Percentiles rank a stretch among this genome's conserved stretches.
Conservation (phyloP, 2,329 filamentous ascomycete species). For the Capronia epimyces region DNA sequence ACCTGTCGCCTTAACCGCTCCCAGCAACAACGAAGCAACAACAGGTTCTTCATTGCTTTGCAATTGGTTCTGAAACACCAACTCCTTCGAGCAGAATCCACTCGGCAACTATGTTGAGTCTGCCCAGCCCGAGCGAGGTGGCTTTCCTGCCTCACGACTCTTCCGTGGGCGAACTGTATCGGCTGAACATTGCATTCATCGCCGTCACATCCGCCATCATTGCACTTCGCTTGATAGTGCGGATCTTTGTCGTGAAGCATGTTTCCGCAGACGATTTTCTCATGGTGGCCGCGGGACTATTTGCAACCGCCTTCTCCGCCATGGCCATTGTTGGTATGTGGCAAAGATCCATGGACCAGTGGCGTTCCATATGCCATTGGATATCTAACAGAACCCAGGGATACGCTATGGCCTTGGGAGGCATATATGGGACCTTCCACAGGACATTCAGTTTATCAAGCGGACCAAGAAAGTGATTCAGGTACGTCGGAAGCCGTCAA, state of each 20-base stretch:
- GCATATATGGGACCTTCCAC: conserved; percentile 31
- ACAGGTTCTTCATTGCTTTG: neutral
- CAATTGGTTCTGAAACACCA: neutral
- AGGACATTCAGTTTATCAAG: conserved; percentile 21
- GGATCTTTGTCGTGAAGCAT: conserved; percentile 24
- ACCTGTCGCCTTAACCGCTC: conserved; percentile 3
- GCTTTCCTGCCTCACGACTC: conserved; percentile 21
- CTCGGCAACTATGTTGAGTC: neutral
- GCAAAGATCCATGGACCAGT: too few species aligned
- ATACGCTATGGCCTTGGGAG: conserved; percentile 32
- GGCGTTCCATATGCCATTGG: neutral
- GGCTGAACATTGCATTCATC: conserved; percentile 24
- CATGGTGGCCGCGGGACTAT: conserved; percentile 24
- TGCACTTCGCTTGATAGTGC: conserved; percentile 17
- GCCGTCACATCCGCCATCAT: conserved; percentile 21
- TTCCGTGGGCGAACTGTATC: conserved; percentile 18
- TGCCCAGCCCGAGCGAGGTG: neutral
- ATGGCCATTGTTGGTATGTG: conserved; percentile 25
- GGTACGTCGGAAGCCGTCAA: conserved; percentile 12
- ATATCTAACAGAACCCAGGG: conserved; percentile 5
- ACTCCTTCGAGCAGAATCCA: neutral
- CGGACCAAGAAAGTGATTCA: conserved; percentile 27
- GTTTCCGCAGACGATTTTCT: conserved; percentile 26
- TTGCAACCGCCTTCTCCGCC: conserved; percentile 22
- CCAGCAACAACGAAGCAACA: neutral